A percentile compares a stretch with the other conserved stretches of the same genome.
Conservation (phyloP, 139 green algal genomes). For the Chlorella sorokiniana region DNA sequence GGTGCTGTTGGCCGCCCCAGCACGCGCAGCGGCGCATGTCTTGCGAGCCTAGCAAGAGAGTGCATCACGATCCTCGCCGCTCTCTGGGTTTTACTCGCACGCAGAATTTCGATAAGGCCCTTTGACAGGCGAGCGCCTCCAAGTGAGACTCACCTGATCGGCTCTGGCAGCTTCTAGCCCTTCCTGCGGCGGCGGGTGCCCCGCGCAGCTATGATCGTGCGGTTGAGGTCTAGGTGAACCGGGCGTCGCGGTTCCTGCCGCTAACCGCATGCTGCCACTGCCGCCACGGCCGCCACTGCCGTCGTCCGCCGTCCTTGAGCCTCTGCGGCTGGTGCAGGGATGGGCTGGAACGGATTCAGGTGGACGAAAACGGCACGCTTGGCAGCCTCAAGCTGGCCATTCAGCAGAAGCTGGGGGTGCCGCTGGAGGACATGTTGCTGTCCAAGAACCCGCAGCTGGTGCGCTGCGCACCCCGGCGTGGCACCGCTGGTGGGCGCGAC, state of each 20-base stretch:
- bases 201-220: background rate
- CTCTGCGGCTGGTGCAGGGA: conserved; percentile 52
- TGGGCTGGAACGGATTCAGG: conserved; percentile 81
- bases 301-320: background rate
- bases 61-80: too few species aligned
- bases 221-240: background rate
- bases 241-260: background rate
- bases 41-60: too few species aligned
- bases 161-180: background rate
- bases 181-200: background rate
- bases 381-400: conserved; percentile 63
- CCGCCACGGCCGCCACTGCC: background rate
- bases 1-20: too few species aligned
- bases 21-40: too few species aligned
- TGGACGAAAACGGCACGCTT: conserved; percentile 61
- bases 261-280: too few species aligned
- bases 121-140: too few species aligned
- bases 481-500: too few species aligned
- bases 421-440: conserved; percentile 72
- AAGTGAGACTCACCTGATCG: too few species aligned
- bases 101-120: too few species aligned
- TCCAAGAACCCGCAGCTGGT: conserved; percentile 78
- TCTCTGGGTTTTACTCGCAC: too few species aligned
- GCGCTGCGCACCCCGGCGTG: too few species aligned
- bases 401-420: conserved; percentile 66